Evolutionary conservation across 768 basidiomycete genomes (phyloP), one percentile per base, ranked within the genome.

Genomic region (Vishniacozyma victoriae): DNA sequence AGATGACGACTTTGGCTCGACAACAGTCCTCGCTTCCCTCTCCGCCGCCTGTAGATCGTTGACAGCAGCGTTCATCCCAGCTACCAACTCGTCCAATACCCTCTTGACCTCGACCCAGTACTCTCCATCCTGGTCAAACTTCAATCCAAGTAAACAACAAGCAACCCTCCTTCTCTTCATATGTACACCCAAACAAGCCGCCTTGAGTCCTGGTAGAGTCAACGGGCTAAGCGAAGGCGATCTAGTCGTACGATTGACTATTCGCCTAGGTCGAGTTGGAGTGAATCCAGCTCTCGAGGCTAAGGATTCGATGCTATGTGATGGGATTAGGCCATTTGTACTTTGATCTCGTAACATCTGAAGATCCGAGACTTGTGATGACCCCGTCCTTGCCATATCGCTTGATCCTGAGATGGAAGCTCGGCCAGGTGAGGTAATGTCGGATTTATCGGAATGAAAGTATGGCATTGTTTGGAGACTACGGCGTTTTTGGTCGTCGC

Each of bases 101-200:
- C 41, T 36, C 33, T 48, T 48, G 11, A 55, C 54, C 16, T 52
- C 55, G 14, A 29, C 35, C 60, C 60, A 62, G 27, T 64, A 60
- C 18, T 18, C 18, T 12, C 35, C 37, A 5, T 41, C 36, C 7
- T 39, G 24, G n/a, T 24, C 41, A 41, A 69, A 69, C 18, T 51
- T 47, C 33, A 71, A 45, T 13, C 63, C 70, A 3, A 72, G 57
- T 5, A 72, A 43, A 49, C 55, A 66, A 50, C 70, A 72, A 1
- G 64, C 64, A 13, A 67, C 29, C 35, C 55, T 35, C n/a, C 66
- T 36, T 4, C 70, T 38, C 36, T 63, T 61, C 20, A 62, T 43
- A 42, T 72, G 70, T 1, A 68, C 45, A 3, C 54, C 62, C 18
- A 66, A 40, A 45, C 67, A 65, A 11, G 55, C 40, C 9, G 62